Evolutionary conservation across 176 grass and related monocot genomes (phyloP).

Genomic region (Raddia distichophylla): DNA sequence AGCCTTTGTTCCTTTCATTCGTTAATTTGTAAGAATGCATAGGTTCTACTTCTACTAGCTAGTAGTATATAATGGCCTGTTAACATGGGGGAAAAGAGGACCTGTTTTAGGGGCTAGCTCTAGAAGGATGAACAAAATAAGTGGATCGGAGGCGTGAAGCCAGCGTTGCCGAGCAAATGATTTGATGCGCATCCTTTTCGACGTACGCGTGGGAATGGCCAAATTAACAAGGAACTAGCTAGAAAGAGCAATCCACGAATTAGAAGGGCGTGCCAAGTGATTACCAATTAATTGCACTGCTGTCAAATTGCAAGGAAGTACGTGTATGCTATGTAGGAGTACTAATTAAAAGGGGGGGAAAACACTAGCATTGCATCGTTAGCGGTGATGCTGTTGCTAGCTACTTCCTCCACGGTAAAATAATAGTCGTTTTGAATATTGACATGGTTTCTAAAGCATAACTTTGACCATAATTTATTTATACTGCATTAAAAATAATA

Average conservation of each 20-base stretch:
- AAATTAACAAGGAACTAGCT: background rate
- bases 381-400: background rate
- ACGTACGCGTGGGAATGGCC: background rate
- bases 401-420: background rate
- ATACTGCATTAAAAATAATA: too few species aligned
- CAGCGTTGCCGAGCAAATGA: background rate
- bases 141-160: background rate
- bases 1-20: too few species aligned
- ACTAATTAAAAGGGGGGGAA: background rate
- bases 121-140: slow-evolving; percentile 3
- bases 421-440: too few species aligned
- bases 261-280: background rate
- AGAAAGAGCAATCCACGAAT: background rate
- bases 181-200: background rate
- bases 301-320: background rate
- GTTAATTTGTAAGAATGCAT: background rate
- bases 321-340: background rate
- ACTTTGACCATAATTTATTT: too few species aligned
- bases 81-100: background rate
- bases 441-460: too few species aligned
- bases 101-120: background rate
- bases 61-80: background rate
- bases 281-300: background rate
- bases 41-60: background rate
- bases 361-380: background rate